phyloP scores from a whole-genome alignment of 345 rosid species.

The Eucalyptus marginata region DNA sequence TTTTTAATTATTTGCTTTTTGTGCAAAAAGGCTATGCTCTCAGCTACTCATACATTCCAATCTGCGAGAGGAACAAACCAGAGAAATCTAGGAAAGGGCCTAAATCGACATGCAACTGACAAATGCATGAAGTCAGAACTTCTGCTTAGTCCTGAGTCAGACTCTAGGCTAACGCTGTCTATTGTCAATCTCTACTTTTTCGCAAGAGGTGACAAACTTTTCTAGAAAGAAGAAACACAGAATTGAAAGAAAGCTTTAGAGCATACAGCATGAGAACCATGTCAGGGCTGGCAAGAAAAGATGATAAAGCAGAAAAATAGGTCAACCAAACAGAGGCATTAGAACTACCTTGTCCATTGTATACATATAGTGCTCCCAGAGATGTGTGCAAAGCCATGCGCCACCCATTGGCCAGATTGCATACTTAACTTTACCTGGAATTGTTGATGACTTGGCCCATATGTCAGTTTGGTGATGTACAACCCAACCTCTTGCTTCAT shows the following conservation, averaged over 20 bases:
- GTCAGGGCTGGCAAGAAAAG: background rate
- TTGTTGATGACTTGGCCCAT: conserved; percentile 92
- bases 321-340: background rate
- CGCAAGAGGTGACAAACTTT: background rate
- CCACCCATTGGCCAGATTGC: conserved; percentile 99
- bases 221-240: background rate
- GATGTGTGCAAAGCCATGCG: conserved; percentile 93
- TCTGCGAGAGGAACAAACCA: background rate
- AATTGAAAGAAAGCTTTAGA: background rate
- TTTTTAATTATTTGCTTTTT: too few relatives aligned
- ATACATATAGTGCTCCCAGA: conserved; percentile 88
- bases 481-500: conserved; percentile 82
- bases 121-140: background rate
- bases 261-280: background rate
- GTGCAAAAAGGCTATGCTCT: background rate
- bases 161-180: background rate
- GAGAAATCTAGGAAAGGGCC: background rate
- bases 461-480: conserved; percentile 80
- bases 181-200: background rate
- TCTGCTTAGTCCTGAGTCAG: background rate
- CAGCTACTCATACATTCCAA: background rate
- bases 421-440: conserved; percentile 63
- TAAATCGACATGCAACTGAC: background rate
- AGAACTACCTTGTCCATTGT: conserved; percentile 59
- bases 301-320: background rate